These are phyloP conservation scores for Senecio squalidus DNA, from an alignment of 140 eudicot species.

Conservation along the genomic window DNA sequence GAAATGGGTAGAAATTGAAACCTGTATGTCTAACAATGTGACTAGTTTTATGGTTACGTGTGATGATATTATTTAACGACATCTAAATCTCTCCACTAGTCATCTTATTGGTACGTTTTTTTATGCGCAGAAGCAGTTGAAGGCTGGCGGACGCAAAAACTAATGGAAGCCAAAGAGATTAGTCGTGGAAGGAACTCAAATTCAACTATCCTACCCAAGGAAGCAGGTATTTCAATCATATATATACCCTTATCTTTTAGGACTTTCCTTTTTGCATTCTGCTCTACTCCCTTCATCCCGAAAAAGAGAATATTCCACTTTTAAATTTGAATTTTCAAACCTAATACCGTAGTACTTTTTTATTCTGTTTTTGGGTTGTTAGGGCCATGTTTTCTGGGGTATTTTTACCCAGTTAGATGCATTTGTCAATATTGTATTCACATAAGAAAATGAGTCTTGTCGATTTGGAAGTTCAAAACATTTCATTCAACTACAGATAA, in stretches of 20 bases:
- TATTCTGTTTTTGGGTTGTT: not conserved
- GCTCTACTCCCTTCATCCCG: too few species aligned
- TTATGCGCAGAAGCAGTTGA: slow-evolving; percentile 67
- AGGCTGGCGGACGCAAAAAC: slow-evolving; percentile 63
- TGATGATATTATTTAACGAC: not conserved
- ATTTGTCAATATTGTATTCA: too few species aligned
- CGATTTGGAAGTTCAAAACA: too few species aligned
- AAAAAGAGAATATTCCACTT: not conserved
- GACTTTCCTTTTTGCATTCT: not conserved
- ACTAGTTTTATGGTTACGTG: too few species aligned
- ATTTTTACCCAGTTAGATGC: not conserved
- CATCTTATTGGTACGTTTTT: not conserved
- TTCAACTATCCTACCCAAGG: slow-evolving; percentile 42
- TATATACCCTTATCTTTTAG: slow-evolving; percentile 1
- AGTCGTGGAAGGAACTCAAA: slow-evolving; percentile 29
- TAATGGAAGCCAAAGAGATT: slow-evolving; percentile 53
- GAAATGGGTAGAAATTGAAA: too few species aligned
- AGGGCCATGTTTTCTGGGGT: not conserved
- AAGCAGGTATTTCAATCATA: slow-evolving; percentile 52
- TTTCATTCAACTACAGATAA: too few species aligned
- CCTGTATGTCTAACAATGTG: too few species aligned
- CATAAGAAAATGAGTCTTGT: too few species aligned
- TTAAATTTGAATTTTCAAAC: not conserved
- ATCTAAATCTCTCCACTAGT: not conserved
- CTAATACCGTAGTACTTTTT: not conserved